A percentile compares a stretch with the other conserved stretches of the same genome.
Evolutionary conservation across 257 asterid genomes (phyloP).

Genomic region (Nicotiana noctiflora): DNA sequence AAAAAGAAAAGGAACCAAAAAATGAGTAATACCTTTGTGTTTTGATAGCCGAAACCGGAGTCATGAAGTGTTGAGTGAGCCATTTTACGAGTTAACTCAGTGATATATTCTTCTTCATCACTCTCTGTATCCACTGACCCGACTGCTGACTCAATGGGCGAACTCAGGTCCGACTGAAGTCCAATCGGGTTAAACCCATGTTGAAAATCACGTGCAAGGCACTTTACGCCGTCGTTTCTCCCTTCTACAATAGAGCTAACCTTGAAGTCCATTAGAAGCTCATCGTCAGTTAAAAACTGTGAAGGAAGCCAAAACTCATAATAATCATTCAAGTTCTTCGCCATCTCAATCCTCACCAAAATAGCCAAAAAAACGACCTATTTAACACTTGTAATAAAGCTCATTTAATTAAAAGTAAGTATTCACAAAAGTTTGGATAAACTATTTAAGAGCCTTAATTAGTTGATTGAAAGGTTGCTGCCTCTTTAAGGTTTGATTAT

Average conservation of each 20-base stretch:
- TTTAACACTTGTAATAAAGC: no score
- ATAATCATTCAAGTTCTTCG: slow-evolving; percentile 21
- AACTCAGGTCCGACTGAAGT: slow-evolving; percentile 46
- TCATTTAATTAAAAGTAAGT: no score
- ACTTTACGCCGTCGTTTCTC: background rate
- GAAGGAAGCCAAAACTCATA: slow-evolving; percentile 36
- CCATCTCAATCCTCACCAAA: slow-evolving; percentile 8
- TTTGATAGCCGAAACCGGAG: slow-evolving; percentile 13
- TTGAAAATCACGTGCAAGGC: slow-evolving; percentile 11
- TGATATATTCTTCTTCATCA: slow-evolving; percentile 60
- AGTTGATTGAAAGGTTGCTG: slow-evolving; percentile 9
- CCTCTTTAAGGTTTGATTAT: slow-evolving; percentile 17
- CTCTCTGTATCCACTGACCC: slow-evolving; percentile 60
- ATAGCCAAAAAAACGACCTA: no score
- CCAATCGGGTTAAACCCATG: slow-evolving; percentile 8
- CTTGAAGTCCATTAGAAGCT: slow-evolving; percentile 6
- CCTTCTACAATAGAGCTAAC: background rate
- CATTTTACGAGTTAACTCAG: slow-evolving; percentile 36
- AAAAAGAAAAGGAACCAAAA: no score
- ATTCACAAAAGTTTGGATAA: background rate
- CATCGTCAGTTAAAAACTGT: slow-evolving; percentile 29
- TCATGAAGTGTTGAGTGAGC: slow-evolving; percentile 33
- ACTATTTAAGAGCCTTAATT: background rate
- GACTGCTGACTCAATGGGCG: slow-evolving; percentile 51
- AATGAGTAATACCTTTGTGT: slow-evolving; percentile 29